A percentile compares a stretch with the other conserved stretches of the same genome.
Conservation (phyloP, 1,139 yeast genomes). For the Yamadazyma diddensiae region DNA sequence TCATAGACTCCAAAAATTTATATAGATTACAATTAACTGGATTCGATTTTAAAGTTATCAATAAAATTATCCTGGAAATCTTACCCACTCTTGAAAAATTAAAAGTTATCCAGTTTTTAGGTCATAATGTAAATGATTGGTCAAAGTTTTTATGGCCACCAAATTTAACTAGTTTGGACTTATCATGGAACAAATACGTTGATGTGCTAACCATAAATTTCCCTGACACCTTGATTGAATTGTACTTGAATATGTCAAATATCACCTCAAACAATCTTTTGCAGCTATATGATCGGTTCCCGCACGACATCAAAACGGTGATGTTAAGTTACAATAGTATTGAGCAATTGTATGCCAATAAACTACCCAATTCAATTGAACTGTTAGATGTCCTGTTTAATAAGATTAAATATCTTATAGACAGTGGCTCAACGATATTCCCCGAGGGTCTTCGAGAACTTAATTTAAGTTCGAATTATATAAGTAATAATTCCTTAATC, state of each 20-base stretch:
- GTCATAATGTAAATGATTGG: slow-evolving; percentile 33
- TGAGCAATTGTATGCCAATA: slow-evolving; percentile 9
- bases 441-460: slow-evolving; percentile 6
- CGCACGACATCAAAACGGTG: slow-evolving; percentile 23
- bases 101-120: slow-evolving; percentile 28
- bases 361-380: slow-evolving; percentile 25
- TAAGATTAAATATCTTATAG: slow-evolving; percentile 4
- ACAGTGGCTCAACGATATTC: slow-evolving; percentile 12
- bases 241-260: slow-evolving; percentile 33
- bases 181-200: slow-evolving; percentile 31
- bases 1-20: slow-evolving; percentile 26
- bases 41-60: slow-evolving; percentile 17
- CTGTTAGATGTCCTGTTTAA: slow-evolving; percentile 23
- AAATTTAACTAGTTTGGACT: slow-evolving; percentile 26
- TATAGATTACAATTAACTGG: slow-evolving; percentile 29
- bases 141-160: slow-evolving; percentile 21
- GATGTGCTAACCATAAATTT: slow-evolving; percentile 19
- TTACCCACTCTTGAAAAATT: slow-evolving; percentile 16
- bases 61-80: slow-evolving; percentile 9
- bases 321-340: slow-evolving; percentile 34
- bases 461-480: slow-evolving; percentile 6
- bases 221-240: slow-evolving; percentile 16
- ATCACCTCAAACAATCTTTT: slow-evolving; percentile 13
- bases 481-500: slow-evolving; percentile 2
- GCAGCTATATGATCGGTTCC: slow-evolving; percentile 14